Base-by-base conservation (phyloP, 1,284 basidiomycete species). In the Tranzscheliella williamsii region DNA sequence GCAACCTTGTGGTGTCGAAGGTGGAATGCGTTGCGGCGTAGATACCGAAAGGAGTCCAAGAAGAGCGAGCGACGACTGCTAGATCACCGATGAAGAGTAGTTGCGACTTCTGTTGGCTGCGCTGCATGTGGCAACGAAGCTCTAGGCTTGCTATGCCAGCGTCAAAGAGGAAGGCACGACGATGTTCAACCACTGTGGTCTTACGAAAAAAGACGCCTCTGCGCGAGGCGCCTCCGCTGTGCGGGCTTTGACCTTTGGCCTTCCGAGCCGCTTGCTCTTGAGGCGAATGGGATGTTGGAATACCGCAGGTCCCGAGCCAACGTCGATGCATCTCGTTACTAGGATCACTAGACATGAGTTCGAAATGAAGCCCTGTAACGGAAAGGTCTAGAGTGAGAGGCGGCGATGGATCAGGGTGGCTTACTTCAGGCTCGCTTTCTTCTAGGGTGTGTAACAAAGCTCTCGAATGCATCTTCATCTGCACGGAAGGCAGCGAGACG, bases 261-360 rank as follows among this genome's bases (percentile, higher is more conserved):
- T 26, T 21, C 12, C 4, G 27, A 13, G 15, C 24, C 22, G 8
- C 24, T 39, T 47, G 11, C 17, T 16, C 5, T 47, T 27, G 5
- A 58, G 18, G 9, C 8, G 38, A n/a, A 20, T 11, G 20, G 5
- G 38, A 26, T n/a, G 38, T 11, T 11, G n/a, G 22, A 5, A 39
- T 24, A 26, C 74, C 72, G 48, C 72, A 76, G 0, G 70, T 64
- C 24, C 74, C 74, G 3, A 76, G 54, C 71, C 71, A 76, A 13
- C 52, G 51, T 41, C 67, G 71, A 48, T 76, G 74, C 16, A 55
- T 47, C 12, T 33, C 38, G 24, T 74, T 58, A 6, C n/a, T 21
- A 1, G 61, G 55, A 24, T 65, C 42, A 52, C 74, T 76, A 21
- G 56, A 49, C 11, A 36, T 44, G 17, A 74, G 41, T 23, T 63